phyloP scores from a whole-genome alignment of 768 basidiomycete genomes.

The Pleurotus citrinopileatus region DNA sequence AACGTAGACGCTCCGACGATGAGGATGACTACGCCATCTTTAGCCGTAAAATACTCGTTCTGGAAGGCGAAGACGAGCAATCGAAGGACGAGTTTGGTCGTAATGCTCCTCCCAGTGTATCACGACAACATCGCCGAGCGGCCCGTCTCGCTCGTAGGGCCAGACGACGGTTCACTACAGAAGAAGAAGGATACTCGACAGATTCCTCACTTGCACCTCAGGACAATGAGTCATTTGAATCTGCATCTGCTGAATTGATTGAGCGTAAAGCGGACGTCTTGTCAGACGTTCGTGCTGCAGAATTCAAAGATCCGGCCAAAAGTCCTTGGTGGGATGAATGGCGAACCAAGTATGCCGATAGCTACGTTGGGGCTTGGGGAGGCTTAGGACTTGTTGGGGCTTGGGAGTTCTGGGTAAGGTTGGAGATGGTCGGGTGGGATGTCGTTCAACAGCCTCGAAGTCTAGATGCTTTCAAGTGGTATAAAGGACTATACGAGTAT shows the following conservation, averaged over 20 bases:
- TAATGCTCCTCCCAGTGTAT: constrained; percentile 36
- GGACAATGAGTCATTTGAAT: constrained; percentile 67
- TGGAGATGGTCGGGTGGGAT: constrained; percentile 88
- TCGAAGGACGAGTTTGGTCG: constrained; percentile 66
- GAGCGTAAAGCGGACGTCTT: constrained; percentile 56
- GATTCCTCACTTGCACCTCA: constrained; percentile 68
- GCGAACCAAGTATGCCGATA: constrained; percentile 76
- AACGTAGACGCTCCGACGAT: constrained; percentile 73
- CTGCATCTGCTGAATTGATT: constrained; percentile 55
- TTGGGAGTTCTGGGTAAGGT: constrained; percentile 93
- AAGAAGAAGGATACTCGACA: constrained; percentile 86
- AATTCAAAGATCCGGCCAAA: constrained; percentile 76
- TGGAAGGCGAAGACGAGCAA: constrained; percentile 22
- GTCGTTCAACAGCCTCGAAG: constrained; percentile 64
- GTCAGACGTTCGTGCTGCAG: constrained; percentile 78
- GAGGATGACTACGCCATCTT: constrained; percentile 76
- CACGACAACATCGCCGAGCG: constrained; percentile 52
- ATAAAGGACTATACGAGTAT: constrained; percentile 73
- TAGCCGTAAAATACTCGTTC: constrained; percentile 48
- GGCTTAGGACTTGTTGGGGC: constrained; percentile 83
- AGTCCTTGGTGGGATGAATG: constrained; percentile 40
- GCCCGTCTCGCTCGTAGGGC: constrained; percentile 58
- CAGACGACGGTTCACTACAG: constrained; percentile 33
- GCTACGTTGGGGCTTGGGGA: constrained; percentile 88
- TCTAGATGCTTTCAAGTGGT: constrained; percentile 86